phyloP scores from a whole-genome alignment of 768 basidiomycete genomes.

The Clathrus columnatus region DNA sequence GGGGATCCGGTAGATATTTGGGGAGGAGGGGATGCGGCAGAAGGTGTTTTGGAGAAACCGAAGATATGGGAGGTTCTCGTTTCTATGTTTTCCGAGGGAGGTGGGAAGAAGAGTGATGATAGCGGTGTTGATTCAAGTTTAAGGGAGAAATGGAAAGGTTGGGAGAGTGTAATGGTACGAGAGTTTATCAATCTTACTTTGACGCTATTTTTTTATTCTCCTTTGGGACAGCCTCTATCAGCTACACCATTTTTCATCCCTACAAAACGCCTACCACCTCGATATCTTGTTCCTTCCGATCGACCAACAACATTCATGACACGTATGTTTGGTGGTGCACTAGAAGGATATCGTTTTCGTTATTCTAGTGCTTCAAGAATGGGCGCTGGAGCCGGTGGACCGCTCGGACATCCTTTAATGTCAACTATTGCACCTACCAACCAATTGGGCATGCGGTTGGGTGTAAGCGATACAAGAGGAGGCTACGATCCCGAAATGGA shows the following conservation, averaged over 20 bases:
- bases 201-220: not conserved
- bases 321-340: constrained; percentile 9
- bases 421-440: not conserved
- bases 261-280: not conserved
- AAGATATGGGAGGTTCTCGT: constrained; percentile 10
- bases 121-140: constrained; percentile 9
- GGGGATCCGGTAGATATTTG: not conserved
- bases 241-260: not conserved
- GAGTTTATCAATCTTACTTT: not conserved
- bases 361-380: not conserved
- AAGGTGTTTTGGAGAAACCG: constrained; percentile 4
- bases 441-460: not conserved
- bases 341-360: not conserved
- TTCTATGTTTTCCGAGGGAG: constrained; percentile 12
- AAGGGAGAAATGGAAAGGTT: constrained; percentile 17
- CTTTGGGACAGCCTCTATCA: constrained; percentile 1
- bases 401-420: not conserved
- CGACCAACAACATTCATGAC: constrained; percentile 2
- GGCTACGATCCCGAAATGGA: not conserved
- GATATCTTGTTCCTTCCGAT: constrained; percentile 8
- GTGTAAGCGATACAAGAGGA: not conserved
- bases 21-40: constrained; percentile 2
- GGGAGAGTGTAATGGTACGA: constrained; percentile 37
- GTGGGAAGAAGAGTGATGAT: constrained; percentile 6
- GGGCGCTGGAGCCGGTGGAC: not conserved